Evolutionary conservation across 2,329 filamentous ascomycete genomes (phyloP).

Genomic region (Penicillium corylophilum): DNA sequence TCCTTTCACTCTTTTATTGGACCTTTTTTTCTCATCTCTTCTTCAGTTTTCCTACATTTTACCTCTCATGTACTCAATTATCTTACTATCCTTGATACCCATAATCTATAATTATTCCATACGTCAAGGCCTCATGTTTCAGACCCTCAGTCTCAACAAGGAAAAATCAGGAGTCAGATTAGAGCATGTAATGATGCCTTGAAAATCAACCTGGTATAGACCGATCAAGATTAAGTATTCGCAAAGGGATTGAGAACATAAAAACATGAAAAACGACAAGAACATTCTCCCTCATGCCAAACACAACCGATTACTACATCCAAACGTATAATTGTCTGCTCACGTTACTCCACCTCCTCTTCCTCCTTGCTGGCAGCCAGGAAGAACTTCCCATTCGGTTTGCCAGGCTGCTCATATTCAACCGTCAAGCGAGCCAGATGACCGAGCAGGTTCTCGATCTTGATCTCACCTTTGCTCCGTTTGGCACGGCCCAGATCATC

Average conservation of each 20-base stretch:
- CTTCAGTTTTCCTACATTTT: not conserved
- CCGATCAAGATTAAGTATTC: not conserved
- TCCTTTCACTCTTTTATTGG: not conserved
- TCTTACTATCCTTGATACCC: constrained; percentile 13
- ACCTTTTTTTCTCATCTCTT: not conserved
- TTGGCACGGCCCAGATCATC: constrained; percentile 50
- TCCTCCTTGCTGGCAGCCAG: constrained; percentile 46
- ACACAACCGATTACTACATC: not conserved
- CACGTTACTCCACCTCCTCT: constrained; percentile 41
- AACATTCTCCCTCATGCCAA: not conserved
- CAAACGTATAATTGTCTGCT: not conserved
- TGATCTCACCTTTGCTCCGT: constrained; percentile 49
- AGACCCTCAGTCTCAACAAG: not conserved
- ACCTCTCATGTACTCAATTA: constrained; percentile 4
- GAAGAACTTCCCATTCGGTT: constrained; percentile 44
- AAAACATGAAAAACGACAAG: not conserved
- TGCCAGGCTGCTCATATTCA: constrained; percentile 50
- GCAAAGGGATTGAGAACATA: not conserved
- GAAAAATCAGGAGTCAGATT: no score
- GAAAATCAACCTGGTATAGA: no score
- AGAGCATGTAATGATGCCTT: not conserved
- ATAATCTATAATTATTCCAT: constrained; percentile 8
- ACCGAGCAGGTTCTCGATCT: constrained; percentile 52
- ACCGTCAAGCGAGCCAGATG: constrained; percentile 50
- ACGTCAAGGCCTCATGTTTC: not conserved